phyloP scores from a whole-genome alignment of 2,329 filamentous ascomycete species.

The Aspergillus pseudoterreus region DNA sequence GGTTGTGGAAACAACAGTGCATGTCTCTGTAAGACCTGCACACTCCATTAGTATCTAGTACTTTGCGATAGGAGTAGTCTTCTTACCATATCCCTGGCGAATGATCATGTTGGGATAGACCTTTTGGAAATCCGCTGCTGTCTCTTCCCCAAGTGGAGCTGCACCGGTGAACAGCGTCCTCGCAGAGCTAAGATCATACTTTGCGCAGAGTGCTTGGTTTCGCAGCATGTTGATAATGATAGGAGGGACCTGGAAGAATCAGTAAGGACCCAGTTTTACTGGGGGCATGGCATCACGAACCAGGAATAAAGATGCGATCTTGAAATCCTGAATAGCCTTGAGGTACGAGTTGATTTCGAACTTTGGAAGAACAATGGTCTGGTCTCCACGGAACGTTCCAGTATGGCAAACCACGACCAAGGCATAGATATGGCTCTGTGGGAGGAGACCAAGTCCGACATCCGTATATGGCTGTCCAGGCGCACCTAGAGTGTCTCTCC shows the following conservation, averaged over 20 bases:
- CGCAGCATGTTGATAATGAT: conserved; percentile 76
- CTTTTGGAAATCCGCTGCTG: conserved; percentile 59
- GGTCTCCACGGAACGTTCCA: conserved; percentile 67
- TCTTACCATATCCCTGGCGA: conserved; percentile 66
- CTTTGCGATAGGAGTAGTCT: neutral
- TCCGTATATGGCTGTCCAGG: conserved; percentile 47
- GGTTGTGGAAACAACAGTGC: conserved; percentile 64
- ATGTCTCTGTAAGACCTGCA: conserved; percentile 70
- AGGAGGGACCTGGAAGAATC: conserved; percentile 61
- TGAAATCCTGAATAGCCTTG: conserved; percentile 62
- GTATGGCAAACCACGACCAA: conserved; percentile 67
- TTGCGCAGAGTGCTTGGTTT: conserved; percentile 55
- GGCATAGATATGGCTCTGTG: conserved; percentile 78
- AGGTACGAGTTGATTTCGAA: conserved; percentile 70
- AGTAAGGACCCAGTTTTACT: neutral
- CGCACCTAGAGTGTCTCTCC: conserved; percentile 19
- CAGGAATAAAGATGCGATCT: conserved; percentile 64
- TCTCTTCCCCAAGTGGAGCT: conserved; percentile 72
- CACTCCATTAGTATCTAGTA: conserved; percentile 2
- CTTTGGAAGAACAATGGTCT: conserved; percentile 65
- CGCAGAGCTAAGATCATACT: conserved; percentile 70
- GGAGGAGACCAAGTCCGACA: conserved; percentile 64
- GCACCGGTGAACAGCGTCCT: conserved; percentile 67
- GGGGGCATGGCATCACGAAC: conserved; percentile 36
- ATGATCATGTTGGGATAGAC: conserved; percentile 63